A percentile compares a stretch with the other conserved stretches of the same genome.
These are phyloP conservation scores for Gossypium herbaceum DNA, from an alignment of 345 rosid genomes.

Conservation along the genomic window DNA sequence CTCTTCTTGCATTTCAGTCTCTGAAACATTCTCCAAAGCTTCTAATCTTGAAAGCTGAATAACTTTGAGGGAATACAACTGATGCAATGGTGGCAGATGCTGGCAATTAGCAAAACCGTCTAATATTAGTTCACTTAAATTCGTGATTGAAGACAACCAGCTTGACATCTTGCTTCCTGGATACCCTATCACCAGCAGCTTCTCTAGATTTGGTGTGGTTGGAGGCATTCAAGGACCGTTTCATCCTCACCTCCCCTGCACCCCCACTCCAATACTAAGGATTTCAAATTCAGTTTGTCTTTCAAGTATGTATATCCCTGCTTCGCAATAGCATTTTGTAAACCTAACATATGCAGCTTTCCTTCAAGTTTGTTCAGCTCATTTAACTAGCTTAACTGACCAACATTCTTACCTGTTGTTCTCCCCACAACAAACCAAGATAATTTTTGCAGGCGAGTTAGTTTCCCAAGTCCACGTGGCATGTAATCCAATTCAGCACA, in stretches of 20 bases:
- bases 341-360: background rate
- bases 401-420: slow-evolving; percentile 10
- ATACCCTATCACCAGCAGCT: background rate
- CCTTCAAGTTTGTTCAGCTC: background rate
- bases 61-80: background rate
- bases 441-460: background rate
- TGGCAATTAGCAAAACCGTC: background rate
- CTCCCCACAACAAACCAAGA: background rate
- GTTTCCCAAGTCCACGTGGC: background rate
- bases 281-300: background rate
- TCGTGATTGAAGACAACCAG: background rate
- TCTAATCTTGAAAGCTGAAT: background rate
- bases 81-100: background rate
- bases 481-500: background rate
- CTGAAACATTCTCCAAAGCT: background rate
- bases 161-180: background rate
- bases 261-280: background rate
- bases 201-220: background rate
- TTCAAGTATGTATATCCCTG: background rate
- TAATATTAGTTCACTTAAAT: background rate
- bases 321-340: background rate
- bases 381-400: background rate
- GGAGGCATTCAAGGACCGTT: background rate
- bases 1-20: background rate
- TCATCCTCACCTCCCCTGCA: background rate